A percentile compares a stretch with the other conserved stretches of the same genome.
These are phyloP conservation scores for Meyerozyma smithsonii DNA, from an alignment of 1,139 yeast species.

Conservation along the genomic window DNA sequence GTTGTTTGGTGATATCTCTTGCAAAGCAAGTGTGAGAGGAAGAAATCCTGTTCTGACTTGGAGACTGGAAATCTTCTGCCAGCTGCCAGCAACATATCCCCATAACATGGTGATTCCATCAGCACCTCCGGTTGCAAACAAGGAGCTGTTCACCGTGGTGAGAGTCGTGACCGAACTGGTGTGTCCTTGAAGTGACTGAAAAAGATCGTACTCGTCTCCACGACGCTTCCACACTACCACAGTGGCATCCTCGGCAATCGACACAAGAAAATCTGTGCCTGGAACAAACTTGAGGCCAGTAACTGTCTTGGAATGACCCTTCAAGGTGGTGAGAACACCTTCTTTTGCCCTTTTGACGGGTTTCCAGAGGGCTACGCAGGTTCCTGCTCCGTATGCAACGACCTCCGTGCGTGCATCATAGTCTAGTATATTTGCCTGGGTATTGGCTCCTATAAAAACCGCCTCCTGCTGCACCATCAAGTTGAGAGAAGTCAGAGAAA, in stretches of 20 bases:
- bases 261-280: constrained; percentile 41
- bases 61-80: constrained; percentile 24
- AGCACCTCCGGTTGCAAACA: constrained; percentile 62
- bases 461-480: constrained; percentile 38
- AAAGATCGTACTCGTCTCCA: constrained; percentile 14
- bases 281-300: constrained; percentile 58
- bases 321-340: constrained; percentile 55
- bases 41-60: constrained; percentile 47
- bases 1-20: constrained; percentile 30
- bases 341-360: constrained; percentile 37
- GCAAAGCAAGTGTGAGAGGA: constrained; percentile 61
- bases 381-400: constrained; percentile 76
- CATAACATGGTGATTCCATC: constrained; percentile 57
- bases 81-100: constrained; percentile 19
- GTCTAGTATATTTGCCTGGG: constrained; percentile 66
- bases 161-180: constrained; percentile 48
- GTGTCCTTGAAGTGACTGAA: constrained; percentile 36
- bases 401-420: constrained; percentile 33
- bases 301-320: constrained; percentile 53
- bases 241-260: constrained; percentile 62
- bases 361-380: constrained; percentile 70
- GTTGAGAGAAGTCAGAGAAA: neutral
- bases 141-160: constrained; percentile 25
- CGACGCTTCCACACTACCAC: constrained; percentile 55
- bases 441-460: constrained; percentile 74